These are phyloP conservation scores for Saturnispora ahearnii DNA, from an alignment of 805 yeast genomes.

Conservation along the genomic window DNA sequence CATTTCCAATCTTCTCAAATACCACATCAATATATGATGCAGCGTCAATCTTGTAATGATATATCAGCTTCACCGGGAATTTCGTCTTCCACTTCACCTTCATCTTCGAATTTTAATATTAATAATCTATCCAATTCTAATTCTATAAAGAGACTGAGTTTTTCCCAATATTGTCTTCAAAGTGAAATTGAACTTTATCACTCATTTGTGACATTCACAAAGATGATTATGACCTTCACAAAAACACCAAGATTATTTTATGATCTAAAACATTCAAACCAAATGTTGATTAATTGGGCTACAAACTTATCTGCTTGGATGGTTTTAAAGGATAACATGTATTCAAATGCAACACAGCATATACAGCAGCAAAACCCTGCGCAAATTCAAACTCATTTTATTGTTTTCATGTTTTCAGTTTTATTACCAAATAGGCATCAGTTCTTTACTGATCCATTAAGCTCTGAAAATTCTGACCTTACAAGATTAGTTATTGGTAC, in stretches of 20 bases:
- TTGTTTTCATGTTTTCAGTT: constrained; percentile 40
- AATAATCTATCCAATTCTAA: background rate
- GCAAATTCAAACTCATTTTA: constrained; percentile 22
- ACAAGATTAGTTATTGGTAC: constrained; percentile 44
- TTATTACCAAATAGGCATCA: constrained; percentile 32
- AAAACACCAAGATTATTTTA: constrained; percentile 41
- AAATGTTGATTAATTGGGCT: constrained; percentile 41
- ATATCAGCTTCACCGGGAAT: background rate
- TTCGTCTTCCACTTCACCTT: background rate
- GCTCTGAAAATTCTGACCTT: constrained; percentile 10
- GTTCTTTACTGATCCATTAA: constrained; percentile 30
- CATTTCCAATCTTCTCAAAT: constrained; percentile 3
- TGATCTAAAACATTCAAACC: constrained; percentile 32
- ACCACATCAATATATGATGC: constrained; percentile 2
- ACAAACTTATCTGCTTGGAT: constrained; percentile 45
- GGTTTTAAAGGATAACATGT: constrained; percentile 40
- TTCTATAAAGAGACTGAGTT: constrained; percentile 22
- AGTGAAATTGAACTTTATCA: constrained; percentile 35
- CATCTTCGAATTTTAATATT: background rate
- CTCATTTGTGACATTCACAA: constrained; percentile 30
- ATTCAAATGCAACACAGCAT: background rate
- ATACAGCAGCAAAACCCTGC: background rate
- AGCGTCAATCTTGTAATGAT: constrained; percentile 7
- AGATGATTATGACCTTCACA: constrained; percentile 31
- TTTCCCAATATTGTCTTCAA: constrained; percentile 33